Conservation (phyloP, 2,329 filamentous ascomycete genomes). For the Paramyrothecium sp. region DNA sequence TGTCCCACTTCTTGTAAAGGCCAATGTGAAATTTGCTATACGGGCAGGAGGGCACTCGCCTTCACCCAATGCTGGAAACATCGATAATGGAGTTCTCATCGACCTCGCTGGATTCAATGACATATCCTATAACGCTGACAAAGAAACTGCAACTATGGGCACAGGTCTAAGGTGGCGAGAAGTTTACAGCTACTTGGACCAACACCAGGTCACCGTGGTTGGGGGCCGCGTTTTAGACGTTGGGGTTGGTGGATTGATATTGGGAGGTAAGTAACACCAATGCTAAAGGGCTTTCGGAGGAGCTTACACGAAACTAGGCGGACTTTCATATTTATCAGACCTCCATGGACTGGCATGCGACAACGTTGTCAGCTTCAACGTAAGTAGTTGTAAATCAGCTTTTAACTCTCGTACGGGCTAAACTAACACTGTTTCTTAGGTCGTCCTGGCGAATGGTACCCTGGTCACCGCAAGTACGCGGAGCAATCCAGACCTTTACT, state of each 20-base stretch:
- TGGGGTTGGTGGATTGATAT: constrained; percentile 1
- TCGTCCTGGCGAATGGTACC: constrained; percentile 36
- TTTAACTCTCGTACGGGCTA: too few relatives aligned
- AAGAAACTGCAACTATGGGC: neutral
- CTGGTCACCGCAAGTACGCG: constrained; percentile 33
- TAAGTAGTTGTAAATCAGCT: too few relatives aligned
- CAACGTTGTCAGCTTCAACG: too few relatives aligned
- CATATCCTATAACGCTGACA: neutral
- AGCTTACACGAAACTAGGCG: too few relatives aligned
- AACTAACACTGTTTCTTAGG: too few relatives aligned
- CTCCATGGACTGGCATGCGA: neutral
- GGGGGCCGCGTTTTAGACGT: constrained; percentile 1
- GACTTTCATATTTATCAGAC: constrained; percentile 12
- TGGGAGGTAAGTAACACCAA: too few relatives aligned
- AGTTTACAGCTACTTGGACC: constrained; percentile 1
- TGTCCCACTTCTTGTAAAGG: neutral
- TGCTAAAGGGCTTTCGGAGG: too few relatives aligned
- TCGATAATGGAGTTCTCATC: constrained; percentile 34
- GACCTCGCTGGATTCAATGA: constrained; percentile 31
- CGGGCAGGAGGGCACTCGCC: constrained; percentile 30
- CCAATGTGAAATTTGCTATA: constrained; percentile 26
- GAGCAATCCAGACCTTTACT: constrained; percentile 12
- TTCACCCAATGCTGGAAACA: constrained; percentile 33
- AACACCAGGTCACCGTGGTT: neutral
- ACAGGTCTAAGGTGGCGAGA: neutral